Conservation (phyloP, 1,284 basidiomycete species). For the Omphalotus olearius region DNA sequence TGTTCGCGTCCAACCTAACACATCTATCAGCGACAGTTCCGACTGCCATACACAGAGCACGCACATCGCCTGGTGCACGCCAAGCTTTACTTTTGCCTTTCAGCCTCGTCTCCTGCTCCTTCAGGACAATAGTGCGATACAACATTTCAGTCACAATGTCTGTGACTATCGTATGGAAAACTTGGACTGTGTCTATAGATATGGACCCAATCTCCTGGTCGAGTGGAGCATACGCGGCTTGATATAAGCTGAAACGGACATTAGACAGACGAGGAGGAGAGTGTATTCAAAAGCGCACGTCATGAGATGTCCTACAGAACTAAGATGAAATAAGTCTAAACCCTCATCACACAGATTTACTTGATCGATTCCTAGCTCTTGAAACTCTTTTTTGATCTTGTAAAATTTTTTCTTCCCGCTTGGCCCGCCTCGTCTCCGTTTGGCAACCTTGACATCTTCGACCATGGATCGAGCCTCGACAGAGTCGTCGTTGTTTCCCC, state of each 20-base stretch:
- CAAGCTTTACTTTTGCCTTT: constrained; percentile 59
- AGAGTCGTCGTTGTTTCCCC: constrained; percentile 23
- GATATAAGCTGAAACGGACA: constrained; percentile 26
- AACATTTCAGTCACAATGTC: constrained; percentile 49
- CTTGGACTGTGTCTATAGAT: constrained; percentile 32
- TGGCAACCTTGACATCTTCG: background rate
- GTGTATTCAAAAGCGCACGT: constrained; percentile 21
- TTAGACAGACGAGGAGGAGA: background rate
- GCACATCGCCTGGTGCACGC: constrained; percentile 33
- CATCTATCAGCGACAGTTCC: constrained; percentile 5
- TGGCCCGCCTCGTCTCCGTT: constrained; percentile 11
- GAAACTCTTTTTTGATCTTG: constrained; percentile 36
- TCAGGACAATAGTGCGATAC: constrained; percentile 44
- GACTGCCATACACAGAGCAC: background rate
- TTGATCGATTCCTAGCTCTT: constrained; percentile 37
- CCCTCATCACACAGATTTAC: constrained; percentile 35
- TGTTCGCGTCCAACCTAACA: constrained; percentile 36
- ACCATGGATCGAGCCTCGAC: constrained; percentile 24
- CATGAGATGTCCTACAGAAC: constrained; percentile 31
- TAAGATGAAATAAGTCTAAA: constrained; percentile 48
- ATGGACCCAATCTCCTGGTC: constrained; percentile 20
- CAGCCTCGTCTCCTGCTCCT: constrained; percentile 51
- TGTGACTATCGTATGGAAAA: constrained; percentile 39
- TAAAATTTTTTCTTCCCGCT: constrained; percentile 15
- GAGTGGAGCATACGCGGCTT: constrained; percentile 24